Evolutionary conservation across 768 basidiomycete genomes (phyloP).

Genomic region (Russula lepida): DNA sequence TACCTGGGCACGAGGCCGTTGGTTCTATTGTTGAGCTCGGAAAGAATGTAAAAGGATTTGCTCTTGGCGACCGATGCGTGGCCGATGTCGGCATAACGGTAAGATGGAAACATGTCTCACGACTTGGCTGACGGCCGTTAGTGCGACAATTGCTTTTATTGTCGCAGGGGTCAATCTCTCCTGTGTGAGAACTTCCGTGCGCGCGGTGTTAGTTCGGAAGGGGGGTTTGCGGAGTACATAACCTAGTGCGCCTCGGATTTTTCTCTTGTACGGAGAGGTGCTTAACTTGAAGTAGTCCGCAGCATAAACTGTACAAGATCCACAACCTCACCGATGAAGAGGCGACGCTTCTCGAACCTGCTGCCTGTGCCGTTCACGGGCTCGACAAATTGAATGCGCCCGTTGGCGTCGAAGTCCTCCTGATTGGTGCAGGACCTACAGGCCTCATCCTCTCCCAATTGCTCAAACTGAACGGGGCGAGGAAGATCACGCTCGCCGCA

Average conservation of each 20-base stretch:
- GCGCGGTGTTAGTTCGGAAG: constrained; percentile 70
- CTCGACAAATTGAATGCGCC: constrained; percentile 79
- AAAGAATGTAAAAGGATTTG: constrained; percentile 70
- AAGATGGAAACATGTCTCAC: constrained; percentile 23
- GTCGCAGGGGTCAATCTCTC: constrained; percentile 72
- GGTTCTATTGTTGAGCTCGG: constrained; percentile 68
- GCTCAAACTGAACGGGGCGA: constrained; percentile 79
- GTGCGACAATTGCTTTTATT: constrained; percentile 85
- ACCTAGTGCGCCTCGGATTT: constrained; percentile 50
- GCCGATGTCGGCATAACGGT: constrained; percentile 73
- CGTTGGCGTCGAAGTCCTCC: constrained; percentile 76
- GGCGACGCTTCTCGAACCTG: constrained; percentile 81
- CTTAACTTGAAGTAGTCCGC: constrained; percentile 34
- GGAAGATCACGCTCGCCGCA: constrained; percentile 72
- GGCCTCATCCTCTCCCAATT: constrained; percentile 87
- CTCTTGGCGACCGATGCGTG: constrained; percentile 72
- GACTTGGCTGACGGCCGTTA: constrained; percentile 24
- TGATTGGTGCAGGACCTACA: constrained; percentile 87
- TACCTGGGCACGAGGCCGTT: constrained; percentile 70
- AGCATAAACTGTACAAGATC: constrained; percentile 80
- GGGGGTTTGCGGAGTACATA: constrained; percentile 87
- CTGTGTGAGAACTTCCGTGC: constrained; percentile 81
- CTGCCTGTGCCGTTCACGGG: constrained; percentile 86
- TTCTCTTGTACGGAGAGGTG: neutral
- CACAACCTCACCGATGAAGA: constrained; percentile 83